phyloP scores from a whole-genome alignment of 176 grass and related monocot species.

The Rhipidocladum racemiflorum region DNA sequence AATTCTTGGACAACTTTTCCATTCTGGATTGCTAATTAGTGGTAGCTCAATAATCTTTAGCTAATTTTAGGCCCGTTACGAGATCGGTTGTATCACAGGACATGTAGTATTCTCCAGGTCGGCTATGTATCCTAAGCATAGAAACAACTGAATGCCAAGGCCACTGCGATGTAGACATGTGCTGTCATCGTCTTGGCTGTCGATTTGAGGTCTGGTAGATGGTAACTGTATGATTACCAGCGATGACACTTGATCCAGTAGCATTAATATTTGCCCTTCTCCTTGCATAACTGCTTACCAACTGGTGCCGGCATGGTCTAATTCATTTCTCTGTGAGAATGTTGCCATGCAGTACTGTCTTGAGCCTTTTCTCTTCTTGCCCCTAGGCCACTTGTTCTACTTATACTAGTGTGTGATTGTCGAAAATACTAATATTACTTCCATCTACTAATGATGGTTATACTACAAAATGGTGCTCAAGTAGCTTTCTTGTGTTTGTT shows the following conservation, averaged over 20 bases:
- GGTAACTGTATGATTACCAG: neutral
- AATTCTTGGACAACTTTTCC: too few relatives aligned
- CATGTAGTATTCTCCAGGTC: neutral
- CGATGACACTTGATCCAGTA: neutral
- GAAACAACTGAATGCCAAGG: neutral
- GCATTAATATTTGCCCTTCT: neutral
- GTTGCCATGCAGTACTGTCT: too few relatives aligned
- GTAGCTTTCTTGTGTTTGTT: neutral
- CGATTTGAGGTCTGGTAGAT: neutral
- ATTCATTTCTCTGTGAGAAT: neutral
- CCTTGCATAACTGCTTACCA: neutral
- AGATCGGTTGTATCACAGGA: too few relatives aligned
- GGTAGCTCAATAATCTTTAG: neutral
- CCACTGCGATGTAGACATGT: neutral
- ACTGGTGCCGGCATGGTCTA: neutral
- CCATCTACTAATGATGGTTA: neutral
- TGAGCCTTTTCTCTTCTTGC: neutral
- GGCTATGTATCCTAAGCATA: neutral
- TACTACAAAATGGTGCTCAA: neutral
- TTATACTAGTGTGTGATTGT: neutral
- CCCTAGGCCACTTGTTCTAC: neutral
- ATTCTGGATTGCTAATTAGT: neutral
- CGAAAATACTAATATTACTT: neutral
- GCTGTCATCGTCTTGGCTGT: neutral
- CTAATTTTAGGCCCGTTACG: neutral